Evolutionary conservation across 129 eudicot species (phyloP).

Genomic region (Logfia minima): DNA sequence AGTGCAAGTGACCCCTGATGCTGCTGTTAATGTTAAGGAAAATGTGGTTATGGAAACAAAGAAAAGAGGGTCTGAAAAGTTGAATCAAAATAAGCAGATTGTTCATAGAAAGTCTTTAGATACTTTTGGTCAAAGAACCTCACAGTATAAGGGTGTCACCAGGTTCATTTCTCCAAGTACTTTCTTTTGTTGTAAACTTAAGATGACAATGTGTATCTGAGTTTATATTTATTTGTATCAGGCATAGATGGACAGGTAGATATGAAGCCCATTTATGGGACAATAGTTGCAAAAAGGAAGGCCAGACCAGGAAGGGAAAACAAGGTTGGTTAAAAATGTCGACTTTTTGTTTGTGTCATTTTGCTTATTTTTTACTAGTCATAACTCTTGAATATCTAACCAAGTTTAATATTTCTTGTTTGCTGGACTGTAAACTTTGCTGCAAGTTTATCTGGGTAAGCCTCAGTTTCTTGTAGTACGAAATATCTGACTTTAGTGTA

Average conservation of each 20-base stretch:
- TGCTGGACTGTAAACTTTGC: conserved; percentile 22
- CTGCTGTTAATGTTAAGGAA: conserved; percentile 41
- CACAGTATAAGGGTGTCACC: conserved; percentile 95
- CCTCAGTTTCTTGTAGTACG: conserved; percentile 4
- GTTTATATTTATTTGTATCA: conserved; percentile 24
- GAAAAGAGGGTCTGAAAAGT: conserved; percentile 75
- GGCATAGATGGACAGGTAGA: conserved; percentile 97
- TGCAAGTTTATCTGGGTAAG: conserved; percentile 76
- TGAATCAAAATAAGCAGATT: conserved; percentile 62
- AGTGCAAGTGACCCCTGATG: conserved; percentile 47
- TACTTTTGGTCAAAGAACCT: conserved; percentile 95
- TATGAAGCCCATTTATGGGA: conserved; percentile 97
- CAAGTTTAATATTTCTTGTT: conserved; percentile 31
- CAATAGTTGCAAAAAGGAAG: conserved; percentile 94
- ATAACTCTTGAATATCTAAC: conserved; percentile 17
- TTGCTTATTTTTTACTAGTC: conserved; percentile 25
- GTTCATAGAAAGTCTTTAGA: conserved; percentile 91
- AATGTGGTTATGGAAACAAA: conserved; percentile 62
- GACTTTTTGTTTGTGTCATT: conserved; percentile 18
- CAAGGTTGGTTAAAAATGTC: conserved; percentile 64
- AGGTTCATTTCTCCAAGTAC: conserved; percentile 42
- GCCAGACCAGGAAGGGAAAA: conserved; percentile 89
- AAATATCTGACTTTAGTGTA: background rate
- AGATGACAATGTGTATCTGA: background rate
- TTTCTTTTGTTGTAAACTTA: conserved; percentile 2